phyloP scores from a whole-genome alignment of 306 rosid species.

The Dalbergia oliveri region DNA sequence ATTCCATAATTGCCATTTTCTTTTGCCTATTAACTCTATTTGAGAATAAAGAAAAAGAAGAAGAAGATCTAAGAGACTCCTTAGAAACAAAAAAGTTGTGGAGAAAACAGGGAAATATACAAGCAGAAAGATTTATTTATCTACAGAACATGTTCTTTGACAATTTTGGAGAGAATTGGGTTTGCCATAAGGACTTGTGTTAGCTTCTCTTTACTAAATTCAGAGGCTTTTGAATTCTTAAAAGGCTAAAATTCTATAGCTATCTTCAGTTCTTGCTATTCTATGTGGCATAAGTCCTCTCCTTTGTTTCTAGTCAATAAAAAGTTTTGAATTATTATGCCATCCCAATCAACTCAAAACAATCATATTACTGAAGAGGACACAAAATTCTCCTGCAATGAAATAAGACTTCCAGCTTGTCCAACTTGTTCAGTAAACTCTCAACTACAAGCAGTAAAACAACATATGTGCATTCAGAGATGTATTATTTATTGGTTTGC shows the following conservation, averaged over 20 bases:
- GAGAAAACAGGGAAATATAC: not conserved
- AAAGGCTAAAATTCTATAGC: not conserved
- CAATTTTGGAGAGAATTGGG: not conserved
- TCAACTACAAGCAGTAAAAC: constrained; percentile 6
- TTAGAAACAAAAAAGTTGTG: too few species aligned
- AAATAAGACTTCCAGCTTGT: not conserved
- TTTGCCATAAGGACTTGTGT: not conserved
- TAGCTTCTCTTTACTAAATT: not conserved
- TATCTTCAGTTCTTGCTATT: not conserved
- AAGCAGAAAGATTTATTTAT: not conserved
- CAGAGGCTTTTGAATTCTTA: not conserved
- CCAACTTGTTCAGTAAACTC: constrained; percentile 2
- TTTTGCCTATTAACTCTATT: not conserved
- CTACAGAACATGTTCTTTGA: not conserved
- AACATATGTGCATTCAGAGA: not conserved
- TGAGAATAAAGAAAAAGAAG: not conserved
- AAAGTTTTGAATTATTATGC: not conserved
- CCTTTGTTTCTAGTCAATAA: not conserved
- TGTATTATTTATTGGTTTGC: not conserved
- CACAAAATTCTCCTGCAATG: not conserved
- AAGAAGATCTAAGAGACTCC: too few species aligned
- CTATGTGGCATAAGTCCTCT: not conserved
- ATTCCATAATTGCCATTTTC: not conserved
- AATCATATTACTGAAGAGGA: constrained; percentile 6
- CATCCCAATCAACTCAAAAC: constrained; percentile 16